Conservation (phyloP, 495 filamentous ascomycete genomes). For the Aspergillus indologenus region DNA sequence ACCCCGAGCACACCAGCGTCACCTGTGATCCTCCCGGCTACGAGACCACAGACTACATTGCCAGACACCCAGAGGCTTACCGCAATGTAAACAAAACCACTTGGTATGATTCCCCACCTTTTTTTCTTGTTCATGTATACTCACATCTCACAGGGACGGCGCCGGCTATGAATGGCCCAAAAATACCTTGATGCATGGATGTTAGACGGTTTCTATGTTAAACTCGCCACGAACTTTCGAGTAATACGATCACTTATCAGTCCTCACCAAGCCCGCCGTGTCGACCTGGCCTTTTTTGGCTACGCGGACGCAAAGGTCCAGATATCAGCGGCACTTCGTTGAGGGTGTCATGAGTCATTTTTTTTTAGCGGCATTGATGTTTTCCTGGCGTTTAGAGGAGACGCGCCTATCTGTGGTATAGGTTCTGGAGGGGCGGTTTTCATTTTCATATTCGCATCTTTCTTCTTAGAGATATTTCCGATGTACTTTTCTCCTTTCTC, state of each 20-base stretch:
- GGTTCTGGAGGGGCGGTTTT: background rate
- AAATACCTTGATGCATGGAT: constrained; percentile 48
- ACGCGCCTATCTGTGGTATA: background rate
- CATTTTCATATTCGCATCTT: background rate
- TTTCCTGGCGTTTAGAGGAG: background rate
- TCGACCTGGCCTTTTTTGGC: background rate
- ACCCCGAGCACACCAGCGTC: constrained; percentile 53
- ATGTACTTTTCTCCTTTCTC: background rate
- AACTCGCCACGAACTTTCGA: too few relatives aligned
- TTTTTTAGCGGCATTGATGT: background rate
- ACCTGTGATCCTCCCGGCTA: constrained; percentile 72
- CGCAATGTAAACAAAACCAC: constrained; percentile 62
- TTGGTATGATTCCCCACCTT: constrained; percentile 30
- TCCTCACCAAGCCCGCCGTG: background rate
- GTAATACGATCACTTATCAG: too few relatives aligned
- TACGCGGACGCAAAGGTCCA: too few relatives aligned
- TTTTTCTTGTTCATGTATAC: constrained; percentile 10
- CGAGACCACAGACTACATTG: constrained; percentile 69
- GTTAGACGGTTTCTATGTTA: constrained; percentile 24
- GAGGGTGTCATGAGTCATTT: too few relatives aligned
- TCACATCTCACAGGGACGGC: constrained; percentile 25
- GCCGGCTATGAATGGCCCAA: constrained; percentile 47
- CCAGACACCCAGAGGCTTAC: constrained; percentile 59
- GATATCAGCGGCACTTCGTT: too few relatives aligned
- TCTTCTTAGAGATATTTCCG: background rate